Percentiles rank a stretch among this genome's conserved stretches.
Evolutionary conservation across 208 protist genomes (phyloP).

Genomic region (Crithidia bombi): DNA sequence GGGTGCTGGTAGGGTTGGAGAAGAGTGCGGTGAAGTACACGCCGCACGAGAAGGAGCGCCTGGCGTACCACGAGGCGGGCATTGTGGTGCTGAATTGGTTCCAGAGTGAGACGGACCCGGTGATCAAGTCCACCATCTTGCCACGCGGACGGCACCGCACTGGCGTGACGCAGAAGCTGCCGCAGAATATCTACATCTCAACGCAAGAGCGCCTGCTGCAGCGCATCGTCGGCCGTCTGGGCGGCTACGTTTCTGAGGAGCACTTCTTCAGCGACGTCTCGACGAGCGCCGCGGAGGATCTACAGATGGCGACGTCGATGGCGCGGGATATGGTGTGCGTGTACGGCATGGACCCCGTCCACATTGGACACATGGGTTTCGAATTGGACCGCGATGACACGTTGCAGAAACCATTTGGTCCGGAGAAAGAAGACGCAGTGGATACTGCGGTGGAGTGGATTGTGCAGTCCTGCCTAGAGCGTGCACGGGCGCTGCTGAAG

Average conservation of each 20-base stretch:
- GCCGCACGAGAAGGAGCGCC: constrained; percentile 89
- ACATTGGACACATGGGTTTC: too few relatives aligned
- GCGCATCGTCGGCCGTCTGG: constrained; percentile 94
- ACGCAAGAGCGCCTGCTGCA: constrained; percentile 94
- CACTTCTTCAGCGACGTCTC: constrained; percentile 95
- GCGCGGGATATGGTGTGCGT: too few relatives aligned
- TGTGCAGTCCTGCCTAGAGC: too few relatives aligned
- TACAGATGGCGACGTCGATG: too few relatives aligned
- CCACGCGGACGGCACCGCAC: constrained; percentile 94
- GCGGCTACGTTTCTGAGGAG: constrained; percentile 92
- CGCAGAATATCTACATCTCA: constrained; percentile 93
- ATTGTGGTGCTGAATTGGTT: constrained; percentile 98
- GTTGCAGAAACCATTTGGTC: too few relatives aligned
- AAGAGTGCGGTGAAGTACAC: constrained; percentile 89
- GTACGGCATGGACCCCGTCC: too few relatives aligned
- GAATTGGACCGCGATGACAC: too few relatives aligned
- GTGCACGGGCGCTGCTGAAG: too few relatives aligned
- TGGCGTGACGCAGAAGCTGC: constrained; percentile 98
- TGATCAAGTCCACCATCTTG: constrained; percentile 98
- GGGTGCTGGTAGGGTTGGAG: constrained; percentile 96
- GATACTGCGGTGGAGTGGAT: too few relatives aligned
- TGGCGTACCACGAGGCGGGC: constrained; percentile 99
- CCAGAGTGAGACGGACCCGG: constrained; percentile 95
- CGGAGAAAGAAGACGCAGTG: too few relatives aligned
- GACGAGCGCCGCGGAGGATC: constrained; percentile 96